These are phyloP conservation scores for Salix viminalis DNA, from an alignment of 345 rosid species.

Conservation along the genomic window DNA sequence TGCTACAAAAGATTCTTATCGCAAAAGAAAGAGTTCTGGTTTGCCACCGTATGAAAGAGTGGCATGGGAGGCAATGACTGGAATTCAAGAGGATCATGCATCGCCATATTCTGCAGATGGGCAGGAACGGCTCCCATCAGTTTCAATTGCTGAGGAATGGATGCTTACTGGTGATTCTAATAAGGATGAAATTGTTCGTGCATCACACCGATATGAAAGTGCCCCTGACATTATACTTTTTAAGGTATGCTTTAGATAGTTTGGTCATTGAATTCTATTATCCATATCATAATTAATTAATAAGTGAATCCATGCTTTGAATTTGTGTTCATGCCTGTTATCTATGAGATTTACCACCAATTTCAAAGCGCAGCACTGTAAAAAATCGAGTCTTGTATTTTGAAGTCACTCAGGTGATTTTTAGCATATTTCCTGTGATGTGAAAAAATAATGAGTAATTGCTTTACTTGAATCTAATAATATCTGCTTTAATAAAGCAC, in stretches of 20 bases:
- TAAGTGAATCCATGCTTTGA: too few species aligned
- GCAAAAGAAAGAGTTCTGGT: slow-evolving; percentile 86
- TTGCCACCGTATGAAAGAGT: slow-evolving; percentile 74
- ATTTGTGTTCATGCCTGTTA: background rate
- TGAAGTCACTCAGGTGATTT: background rate
- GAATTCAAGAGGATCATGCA: slow-evolving; percentile 75
- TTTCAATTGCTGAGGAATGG: slow-evolving; percentile 91
- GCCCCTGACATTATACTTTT: slow-evolving; percentile 89
- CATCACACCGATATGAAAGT: slow-evolving; percentile 85
- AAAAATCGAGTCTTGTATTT: background rate
- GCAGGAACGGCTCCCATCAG: slow-evolving; percentile 83
- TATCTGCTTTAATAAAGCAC: background rate
- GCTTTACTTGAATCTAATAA: background rate
- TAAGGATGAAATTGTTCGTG: slow-evolving; percentile 80
- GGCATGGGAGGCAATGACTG: slow-evolving; percentile 97
- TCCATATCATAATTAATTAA: too few species aligned
- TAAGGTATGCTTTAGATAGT: slow-evolving; percentile 49
- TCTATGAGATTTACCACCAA: background rate
- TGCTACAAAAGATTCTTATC: slow-evolving; percentile 68
- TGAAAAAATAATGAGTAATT: background rate
- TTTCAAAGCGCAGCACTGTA: background rate
- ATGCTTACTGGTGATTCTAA: slow-evolving; percentile 72
- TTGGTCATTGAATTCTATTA: background rate
- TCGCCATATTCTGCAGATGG: slow-evolving; percentile 62
- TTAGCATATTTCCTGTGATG: background rate